Evolutionary conservation across 345 rosid species (phyloP), one percentile per base, ranked within the genome.

Genomic region (Citrus inodora): DNA sequence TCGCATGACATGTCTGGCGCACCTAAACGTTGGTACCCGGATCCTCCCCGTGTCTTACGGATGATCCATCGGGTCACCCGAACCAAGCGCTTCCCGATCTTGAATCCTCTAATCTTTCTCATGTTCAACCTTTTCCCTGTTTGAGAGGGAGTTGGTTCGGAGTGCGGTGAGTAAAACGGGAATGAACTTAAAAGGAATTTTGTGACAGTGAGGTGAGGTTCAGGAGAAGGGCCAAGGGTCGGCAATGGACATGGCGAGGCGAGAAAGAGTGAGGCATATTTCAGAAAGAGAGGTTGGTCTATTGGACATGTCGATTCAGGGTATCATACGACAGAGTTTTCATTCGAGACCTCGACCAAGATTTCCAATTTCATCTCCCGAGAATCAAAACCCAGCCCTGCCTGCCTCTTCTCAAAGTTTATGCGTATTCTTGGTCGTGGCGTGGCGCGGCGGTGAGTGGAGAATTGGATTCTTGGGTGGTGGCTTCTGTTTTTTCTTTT

Each of bases 51-150:
- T 67, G 83, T 73, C 25, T 85, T 83, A 6, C 80, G 72, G 78
- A 82, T 65, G 76, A 93, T 75, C 93, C 93, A 90, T 59, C 83
- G 72, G 19, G 94, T 84, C 76, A 91, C 70, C 80, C 87, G 88
- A 79, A 80, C 42, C 17, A 93, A 62, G 56, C 87, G 88, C 62
- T 79, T 89, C 61, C 90, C 86, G 59, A 93, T 84, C 77, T 84
- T 90, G 88, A 95, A 87, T 3, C 99, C 98, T 82, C 83, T 81
- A 38, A 82, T 78, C 81, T 86, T 93, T 40, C 81, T 86, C 94
- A 83, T 25, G 64, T 7, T 65, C 22, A 16, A 16, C 58, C 6
- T 17, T 53, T 17, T 53, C 5, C 58, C 7, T 53, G 58, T 53
- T 37, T 37, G 13, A 22, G 8, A n/a, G 4, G 1, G 65, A 9